phyloP scores from a whole-genome alignment of 1,284 basidiomycete genomes.

The Trichosporon ovoides region DNA sequence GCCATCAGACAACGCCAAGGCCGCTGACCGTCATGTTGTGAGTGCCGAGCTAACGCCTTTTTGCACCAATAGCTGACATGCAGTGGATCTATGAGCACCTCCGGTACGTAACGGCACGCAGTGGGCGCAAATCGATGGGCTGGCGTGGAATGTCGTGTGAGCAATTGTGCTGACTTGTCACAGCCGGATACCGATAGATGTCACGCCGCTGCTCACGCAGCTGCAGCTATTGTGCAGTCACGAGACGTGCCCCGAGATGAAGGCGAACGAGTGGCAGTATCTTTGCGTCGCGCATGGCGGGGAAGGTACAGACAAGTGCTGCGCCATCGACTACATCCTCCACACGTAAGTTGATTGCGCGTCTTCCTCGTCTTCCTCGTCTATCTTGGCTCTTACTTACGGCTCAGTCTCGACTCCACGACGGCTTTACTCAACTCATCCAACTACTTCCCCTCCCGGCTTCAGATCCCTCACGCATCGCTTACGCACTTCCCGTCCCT shows the following conservation, averaged over 20 bases:
- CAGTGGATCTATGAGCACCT: constrained; percentile 94
- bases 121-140: not conserved
- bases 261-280: constrained; percentile 94
- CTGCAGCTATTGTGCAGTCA: constrained; percentile 80
- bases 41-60: no score
- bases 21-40: constrained; percentile 51
- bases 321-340: constrained; percentile 93
- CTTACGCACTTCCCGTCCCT: constrained; percentile 75
- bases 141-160: not conserved
- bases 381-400: constrained; percentile 71
- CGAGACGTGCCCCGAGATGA: constrained; percentile 87
- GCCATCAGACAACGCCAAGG: constrained; percentile 52
- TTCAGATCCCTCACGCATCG: constrained; percentile 73
- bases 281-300: constrained; percentile 79
- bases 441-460: constrained; percentile 82
- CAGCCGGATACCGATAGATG: constrained; percentile 86
- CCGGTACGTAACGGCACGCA: constrained; percentile 54
- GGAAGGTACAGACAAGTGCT: constrained; percentile 63
- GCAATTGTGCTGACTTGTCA: not conserved
- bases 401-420: constrained; percentile 82
- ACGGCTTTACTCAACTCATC: constrained; percentile 89
- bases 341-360: constrained; percentile 68
- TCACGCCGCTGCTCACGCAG: constrained; percentile 80
- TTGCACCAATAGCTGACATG: constrained; percentile 58
- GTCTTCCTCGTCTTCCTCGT: no score